Evolutionary conservation across 306 rosid species (phyloP).

Genomic region (Parietaria judaica): DNA sequence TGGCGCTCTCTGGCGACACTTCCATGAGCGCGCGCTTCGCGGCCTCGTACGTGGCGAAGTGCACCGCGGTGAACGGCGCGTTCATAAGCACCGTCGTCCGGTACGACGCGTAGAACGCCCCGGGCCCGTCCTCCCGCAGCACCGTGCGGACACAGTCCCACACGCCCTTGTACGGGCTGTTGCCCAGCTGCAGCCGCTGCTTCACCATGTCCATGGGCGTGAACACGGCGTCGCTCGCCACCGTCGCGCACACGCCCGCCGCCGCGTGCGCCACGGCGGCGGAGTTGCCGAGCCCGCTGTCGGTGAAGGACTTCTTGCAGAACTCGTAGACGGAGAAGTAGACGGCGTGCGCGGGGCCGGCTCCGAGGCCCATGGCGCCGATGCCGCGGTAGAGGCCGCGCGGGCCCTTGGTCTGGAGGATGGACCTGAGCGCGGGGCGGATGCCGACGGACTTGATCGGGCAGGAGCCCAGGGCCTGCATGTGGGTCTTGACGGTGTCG

Average conservation of each 20-base stretch:
- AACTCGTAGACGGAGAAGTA: slow-evolving; percentile 64
- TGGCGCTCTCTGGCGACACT: slow-evolving; percentile 47
- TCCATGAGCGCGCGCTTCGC: slow-evolving; percentile 40
- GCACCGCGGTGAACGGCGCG: slow-evolving; percentile 73
- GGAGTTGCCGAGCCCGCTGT: slow-evolving; percentile 44
- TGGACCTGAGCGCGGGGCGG: slow-evolving; percentile 59
- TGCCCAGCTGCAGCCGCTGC: slow-evolving; percentile 74
- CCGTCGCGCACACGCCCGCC: slow-evolving; percentile 69
- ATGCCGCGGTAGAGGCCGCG: slow-evolving; percentile 75
- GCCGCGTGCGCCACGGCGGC: slow-evolving; percentile 50
- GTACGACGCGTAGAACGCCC: slow-evolving; percentile 70
- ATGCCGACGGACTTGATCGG: slow-evolving; percentile 60
- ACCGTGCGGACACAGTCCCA: slow-evolving; percentile 66
- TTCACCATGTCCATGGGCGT: slow-evolving; percentile 95
- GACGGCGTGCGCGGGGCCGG: slow-evolving; percentile 90
- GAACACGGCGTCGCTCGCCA: slow-evolving; percentile 67
- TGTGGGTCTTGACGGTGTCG: slow-evolving; percentile 82
- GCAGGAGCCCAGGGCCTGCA: slow-evolving; percentile 85
- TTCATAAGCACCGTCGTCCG: slow-evolving; percentile 79
- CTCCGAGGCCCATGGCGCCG: slow-evolving; percentile 86
- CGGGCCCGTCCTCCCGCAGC: slow-evolving; percentile 56
- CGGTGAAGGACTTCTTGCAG: slow-evolving; percentile 50
- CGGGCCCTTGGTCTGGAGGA: slow-evolving; percentile 54
- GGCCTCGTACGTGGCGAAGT: slow-evolving; percentile 60
- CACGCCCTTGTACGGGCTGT: slow-evolving; percentile 62